phyloP scores from a whole-genome alignment of 2,329 filamentous ascomycete species.

The Talaromyces pinophilus region DNA sequence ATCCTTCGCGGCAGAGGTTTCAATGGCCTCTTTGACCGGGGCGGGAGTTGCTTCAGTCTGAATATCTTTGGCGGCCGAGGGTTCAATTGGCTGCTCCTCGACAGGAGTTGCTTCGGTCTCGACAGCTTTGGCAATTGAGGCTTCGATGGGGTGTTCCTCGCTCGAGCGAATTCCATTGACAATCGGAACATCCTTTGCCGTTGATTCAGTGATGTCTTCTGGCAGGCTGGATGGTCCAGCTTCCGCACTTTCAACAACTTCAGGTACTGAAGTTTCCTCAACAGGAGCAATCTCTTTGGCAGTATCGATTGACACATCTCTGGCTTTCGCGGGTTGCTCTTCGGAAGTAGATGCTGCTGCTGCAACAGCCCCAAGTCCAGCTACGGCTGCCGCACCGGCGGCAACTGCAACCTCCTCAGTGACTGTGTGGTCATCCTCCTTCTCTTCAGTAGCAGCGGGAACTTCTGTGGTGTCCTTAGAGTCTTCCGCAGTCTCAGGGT shows the following conservation, averaged over 20 bases:
- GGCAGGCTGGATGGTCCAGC: not conserved
- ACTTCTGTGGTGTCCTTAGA: constrained; percentile 19
- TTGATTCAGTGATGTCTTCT: not conserved
- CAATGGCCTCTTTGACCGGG: not conserved
- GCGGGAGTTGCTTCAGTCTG: not conserved
- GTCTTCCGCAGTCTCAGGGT: constrained; percentile 7
- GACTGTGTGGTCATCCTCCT: constrained; percentile 21
- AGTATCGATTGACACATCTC: not conserved
- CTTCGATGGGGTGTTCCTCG: not conserved
- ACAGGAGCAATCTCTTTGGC: not conserved
- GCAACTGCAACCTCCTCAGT: constrained; percentile 31
- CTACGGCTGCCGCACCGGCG: constrained; percentile 25
- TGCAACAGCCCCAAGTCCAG: constrained; percentile 25
- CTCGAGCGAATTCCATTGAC: constrained; percentile 3
- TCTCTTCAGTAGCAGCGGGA: constrained; percentile 14
- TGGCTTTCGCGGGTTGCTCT: constrained; percentile 1
- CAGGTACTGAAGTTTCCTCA: not conserved
- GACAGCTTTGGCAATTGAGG: not conserved
- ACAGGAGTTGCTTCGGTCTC: not conserved
- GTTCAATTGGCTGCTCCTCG: not conserved
- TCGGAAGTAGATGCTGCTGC: constrained; percentile 25
- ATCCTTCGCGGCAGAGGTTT: not conserved
- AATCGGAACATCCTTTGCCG: not conserved
- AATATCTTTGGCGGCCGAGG: not conserved
- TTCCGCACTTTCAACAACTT: not conserved